Percentiles rank a stretch among this genome's conserved stretches.
These are phyloP conservation scores for Lignosus rhinocerotis DNA, from an alignment of 1,284 basidiomycete genomes.

Conservation along the genomic window DNA sequence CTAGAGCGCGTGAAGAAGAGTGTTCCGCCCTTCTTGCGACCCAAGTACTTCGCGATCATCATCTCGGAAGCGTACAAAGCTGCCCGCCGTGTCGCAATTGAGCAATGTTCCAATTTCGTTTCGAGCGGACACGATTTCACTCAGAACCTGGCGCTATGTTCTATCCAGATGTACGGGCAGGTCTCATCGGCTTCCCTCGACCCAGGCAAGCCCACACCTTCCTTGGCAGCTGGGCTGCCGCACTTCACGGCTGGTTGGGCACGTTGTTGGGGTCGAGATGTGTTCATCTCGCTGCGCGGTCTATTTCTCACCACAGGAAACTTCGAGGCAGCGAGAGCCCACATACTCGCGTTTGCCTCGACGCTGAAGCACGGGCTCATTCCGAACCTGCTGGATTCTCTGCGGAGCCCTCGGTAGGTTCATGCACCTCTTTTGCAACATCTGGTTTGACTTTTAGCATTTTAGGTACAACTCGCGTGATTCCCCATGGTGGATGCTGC, in stretches of 20 bases:
- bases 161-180: slow-evolving; percentile 90
- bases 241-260: slow-evolving; percentile 93
- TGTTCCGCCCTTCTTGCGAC: slow-evolving; percentile 84
- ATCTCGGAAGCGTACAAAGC: slow-evolving; percentile 91
- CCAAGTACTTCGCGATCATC: slow-evolving; percentile 92
- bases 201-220: slow-evolving; percentile 68
- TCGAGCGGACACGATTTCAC: slow-evolving; percentile 85
- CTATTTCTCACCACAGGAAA: slow-evolving; percentile 92
- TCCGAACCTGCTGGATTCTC: slow-evolving; percentile 90
- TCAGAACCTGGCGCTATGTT: slow-evolving; percentile 82
- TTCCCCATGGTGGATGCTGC: slow-evolving; percentile 98
- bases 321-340: slow-evolving; percentile 79
- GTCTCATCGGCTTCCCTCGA: slow-evolving; percentile 88
- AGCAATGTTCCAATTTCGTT: slow-evolving; percentile 87
- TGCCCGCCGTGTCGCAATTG: slow-evolving; percentile 75
- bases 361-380: slow-evolving; percentile 88
- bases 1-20: slow-evolving; percentile 76
- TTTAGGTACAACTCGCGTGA: slow-evolving; percentile 87
- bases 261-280: slow-evolving; percentile 95
- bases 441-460: background rate
- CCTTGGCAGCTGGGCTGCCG: slow-evolving; percentile 90
- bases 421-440: background rate
- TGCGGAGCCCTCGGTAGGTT: slow-evolving; percentile 75
- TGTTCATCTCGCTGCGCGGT: slow-evolving; percentile 91
- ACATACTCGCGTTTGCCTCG: slow-evolving; percentile 89